Evolutionary conservation across 2,329 filamentous ascomycete species (phyloP).

Genomic region (Metarhizium brunneum): DNA sequence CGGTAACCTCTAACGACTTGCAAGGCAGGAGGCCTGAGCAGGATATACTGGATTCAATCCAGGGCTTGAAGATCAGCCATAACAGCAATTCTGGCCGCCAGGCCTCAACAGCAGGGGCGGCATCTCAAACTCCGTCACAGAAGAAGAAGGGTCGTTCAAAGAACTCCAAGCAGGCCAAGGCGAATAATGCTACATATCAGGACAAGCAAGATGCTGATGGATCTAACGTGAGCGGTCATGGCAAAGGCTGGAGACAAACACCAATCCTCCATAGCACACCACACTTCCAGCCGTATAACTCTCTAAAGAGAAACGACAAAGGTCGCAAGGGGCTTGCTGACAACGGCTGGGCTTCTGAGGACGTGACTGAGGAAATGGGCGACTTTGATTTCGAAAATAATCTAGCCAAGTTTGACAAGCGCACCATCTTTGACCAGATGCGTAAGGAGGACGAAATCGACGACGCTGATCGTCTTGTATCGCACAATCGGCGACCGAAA

Average conservation of each 20-base stretch:
- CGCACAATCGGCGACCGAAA: constrained; percentile 67
- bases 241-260: constrained; percentile 50
- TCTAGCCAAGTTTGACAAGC: constrained; percentile 91
- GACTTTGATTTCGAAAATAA: constrained; percentile 92
- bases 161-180: constrained; percentile 22
- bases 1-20: not conserved
- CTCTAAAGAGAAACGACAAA: constrained; percentile 47
- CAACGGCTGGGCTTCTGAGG: constrained; percentile 92
- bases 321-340: constrained; percentile 38
- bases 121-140: constrained; percentile 14
- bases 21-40: constrained; percentile 13
- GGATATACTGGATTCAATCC: constrained; percentile 17
- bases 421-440: constrained; percentile 84
- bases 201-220: constrained; percentile 15
- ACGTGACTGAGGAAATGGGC: constrained; percentile 87
- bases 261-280: constrained; percentile 50
- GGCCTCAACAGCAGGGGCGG: constrained; percentile 5
- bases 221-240: constrained; percentile 24
- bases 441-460: constrained; percentile 78
- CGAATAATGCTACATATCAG: constrained; percentile 16
- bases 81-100: constrained; percentile 12
- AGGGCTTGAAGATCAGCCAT: constrained; percentile 13
- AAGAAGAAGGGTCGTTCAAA: constrained; percentile 23
- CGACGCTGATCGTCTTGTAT: constrained; percentile 84
- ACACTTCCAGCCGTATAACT: constrained; percentile 54